Evolutionary conservation across 2,329 filamentous ascomycete species (phyloP).

Genomic region (Aspergillus melleus): DNA sequence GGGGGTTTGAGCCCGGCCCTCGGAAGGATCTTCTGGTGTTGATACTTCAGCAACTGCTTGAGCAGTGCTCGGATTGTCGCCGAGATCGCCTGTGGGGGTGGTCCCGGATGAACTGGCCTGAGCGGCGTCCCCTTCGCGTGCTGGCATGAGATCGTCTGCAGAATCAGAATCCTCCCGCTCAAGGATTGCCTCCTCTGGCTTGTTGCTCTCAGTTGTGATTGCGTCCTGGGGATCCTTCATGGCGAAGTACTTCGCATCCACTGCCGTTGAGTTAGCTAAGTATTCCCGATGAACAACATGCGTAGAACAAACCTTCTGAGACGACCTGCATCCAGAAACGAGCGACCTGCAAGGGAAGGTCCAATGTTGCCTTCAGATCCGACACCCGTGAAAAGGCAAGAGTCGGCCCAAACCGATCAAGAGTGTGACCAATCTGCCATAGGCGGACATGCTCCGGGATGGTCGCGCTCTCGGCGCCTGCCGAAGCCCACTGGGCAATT

Average conservation of each 20-base stretch:
- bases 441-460: constrained; percentile 39
- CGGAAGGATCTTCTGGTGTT: background rate
- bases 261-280: constrained; percentile 19
- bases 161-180: constrained; percentile 28
- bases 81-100: background rate
- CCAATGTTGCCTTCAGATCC: constrained; percentile 31
- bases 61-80: background rate
- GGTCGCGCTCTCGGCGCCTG: constrained; percentile 20
- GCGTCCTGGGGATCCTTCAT: constrained; percentile 33
- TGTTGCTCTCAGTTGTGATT: constrained; percentile 24
- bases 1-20: background rate
- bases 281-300: background rate
- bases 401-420: constrained; percentile 33
- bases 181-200: constrained; percentile 31
- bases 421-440: constrained; percentile 41
- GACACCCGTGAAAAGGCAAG: constrained; percentile 36
- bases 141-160: constrained; percentile 19
- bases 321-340: constrained; percentile 43
- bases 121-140: constrained; percentile 21
- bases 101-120: constrained; percentile 31
- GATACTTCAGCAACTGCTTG: background rate
- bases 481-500: constrained; percentile 34
- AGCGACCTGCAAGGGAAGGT: constrained; percentile 26
- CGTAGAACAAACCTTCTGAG: constrained; percentile 32
- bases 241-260: constrained; percentile 37